These are phyloP conservation scores for Berkeleyomyces rouxiae DNA, from an alignment of 2,329 filamentous ascomycete species.

Conservation along the genomic window DNA sequence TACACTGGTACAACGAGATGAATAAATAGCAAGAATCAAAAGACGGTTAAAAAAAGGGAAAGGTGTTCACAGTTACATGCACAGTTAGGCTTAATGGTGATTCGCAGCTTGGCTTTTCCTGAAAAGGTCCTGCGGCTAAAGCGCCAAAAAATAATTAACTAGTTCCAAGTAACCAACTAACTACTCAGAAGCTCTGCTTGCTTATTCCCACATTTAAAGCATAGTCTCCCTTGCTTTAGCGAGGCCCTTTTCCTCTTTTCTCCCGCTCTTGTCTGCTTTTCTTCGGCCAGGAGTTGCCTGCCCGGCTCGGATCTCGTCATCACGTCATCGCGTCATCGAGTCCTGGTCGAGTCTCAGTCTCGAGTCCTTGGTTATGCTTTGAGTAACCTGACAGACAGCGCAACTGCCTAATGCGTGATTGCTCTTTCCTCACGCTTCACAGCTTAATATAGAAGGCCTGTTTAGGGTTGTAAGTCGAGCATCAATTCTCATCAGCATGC, in stretches of 20 bases:
- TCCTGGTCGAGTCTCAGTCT: background rate
- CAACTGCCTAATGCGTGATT: background rate
- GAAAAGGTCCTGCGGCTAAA: background rate
- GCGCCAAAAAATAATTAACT: background rate
- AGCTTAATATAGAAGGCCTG: background rate
- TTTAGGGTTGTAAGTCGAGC: background rate
- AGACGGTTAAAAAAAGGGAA: background rate
- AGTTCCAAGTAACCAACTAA: no score
- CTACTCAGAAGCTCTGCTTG: no score
- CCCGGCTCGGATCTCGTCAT: background rate
- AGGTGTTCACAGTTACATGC: background rate
- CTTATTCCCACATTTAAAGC: background rate
- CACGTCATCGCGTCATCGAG: background rate
- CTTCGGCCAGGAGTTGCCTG: background rate
- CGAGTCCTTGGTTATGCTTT: background rate
- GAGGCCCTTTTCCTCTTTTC: background rate
- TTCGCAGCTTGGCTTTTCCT: background rate
- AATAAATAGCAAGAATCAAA: background rate
- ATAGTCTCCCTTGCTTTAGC: background rate
- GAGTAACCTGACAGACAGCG: background rate
- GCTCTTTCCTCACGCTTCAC: background rate
- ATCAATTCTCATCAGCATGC: background rate
- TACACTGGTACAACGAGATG: no score
- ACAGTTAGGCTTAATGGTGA: background rate
- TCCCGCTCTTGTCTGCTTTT: background rate